A percentile compares a stretch with the other conserved stretches of the same genome.
Evolutionary conservation across 305 asterid genomes (phyloP).

Genomic region (Ajuga reptans): DNA sequence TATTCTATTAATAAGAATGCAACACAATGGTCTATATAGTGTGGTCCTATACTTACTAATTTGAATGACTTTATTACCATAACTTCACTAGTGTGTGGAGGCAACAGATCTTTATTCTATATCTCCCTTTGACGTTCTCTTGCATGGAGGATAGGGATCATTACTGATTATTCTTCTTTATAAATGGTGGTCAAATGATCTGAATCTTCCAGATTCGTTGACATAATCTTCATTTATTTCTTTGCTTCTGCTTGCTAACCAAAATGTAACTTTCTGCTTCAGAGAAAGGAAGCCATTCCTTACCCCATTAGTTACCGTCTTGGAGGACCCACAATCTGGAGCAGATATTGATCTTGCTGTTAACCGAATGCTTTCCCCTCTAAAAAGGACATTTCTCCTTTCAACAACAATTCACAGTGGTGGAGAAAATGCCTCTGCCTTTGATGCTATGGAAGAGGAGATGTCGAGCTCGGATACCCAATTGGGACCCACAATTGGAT

Average conservation of each 20-base stretch:
- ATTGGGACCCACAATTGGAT: constrained; percentile 28
- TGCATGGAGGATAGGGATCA: neutral
- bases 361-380: constrained; percentile 49
- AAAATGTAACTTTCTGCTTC: constrained; percentile 16
- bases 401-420: constrained; percentile 24
- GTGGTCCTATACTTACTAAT: neutral
- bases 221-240: neutral
- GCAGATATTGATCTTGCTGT: constrained; percentile 65
- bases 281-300: constrained; percentile 84
- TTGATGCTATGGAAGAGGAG: constrained; percentile 29
- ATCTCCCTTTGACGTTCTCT: neutral
- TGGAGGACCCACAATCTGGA: constrained; percentile 65
- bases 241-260: constrained; percentile 18
- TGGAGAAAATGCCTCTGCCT: constrained; percentile 34
- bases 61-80: neutral
- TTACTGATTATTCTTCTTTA: neutral
- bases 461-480: constrained; percentile 27
- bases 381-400: constrained; percentile 40
- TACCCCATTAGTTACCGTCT: constrained; percentile 68
- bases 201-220: neutral
- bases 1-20: neutral
- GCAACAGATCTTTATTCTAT: neutral
- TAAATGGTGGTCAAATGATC: neutral
- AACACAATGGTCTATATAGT: neutral
- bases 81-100: neutral